Conservation (phyloP, 2,329 filamentous ascomycete species). For the Beauveria varroae region DNA sequence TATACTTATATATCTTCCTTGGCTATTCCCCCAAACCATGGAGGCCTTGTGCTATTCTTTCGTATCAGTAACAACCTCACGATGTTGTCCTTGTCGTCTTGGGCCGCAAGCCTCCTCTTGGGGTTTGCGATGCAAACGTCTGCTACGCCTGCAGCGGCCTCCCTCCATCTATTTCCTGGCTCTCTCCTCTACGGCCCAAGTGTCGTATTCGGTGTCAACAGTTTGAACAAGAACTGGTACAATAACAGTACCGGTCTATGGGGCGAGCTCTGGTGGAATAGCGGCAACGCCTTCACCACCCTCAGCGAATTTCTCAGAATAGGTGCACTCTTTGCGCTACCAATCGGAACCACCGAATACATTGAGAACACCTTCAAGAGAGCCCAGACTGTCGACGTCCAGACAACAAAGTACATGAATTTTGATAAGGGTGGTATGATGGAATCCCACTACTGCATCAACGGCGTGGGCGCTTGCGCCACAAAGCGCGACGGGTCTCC, state of each 20-base stretch:
- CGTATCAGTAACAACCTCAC: not conserved
- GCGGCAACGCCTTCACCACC: conserved; percentile 57
- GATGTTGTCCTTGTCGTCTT: not conserved
- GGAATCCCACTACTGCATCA: conserved; percentile 30
- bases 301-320: conserved; percentile 46
- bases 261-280: conserved; percentile 66
- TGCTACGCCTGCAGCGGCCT: not conserved
- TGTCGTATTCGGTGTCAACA: conserved; percentile 26
- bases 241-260: conserved; percentile 53
- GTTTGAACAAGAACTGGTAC: conserved; percentile 54
- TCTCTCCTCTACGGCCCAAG: conserved; percentile 24
- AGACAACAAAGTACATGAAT: conserved; percentile 31
- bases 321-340: conserved; percentile 25
- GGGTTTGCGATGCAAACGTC: not conserved
- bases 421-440: conserved; percentile 26
- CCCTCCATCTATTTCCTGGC: conserved; percentile 12
- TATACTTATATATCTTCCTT: not conserved
- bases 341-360: conserved; percentile 31
- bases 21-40: too few relatives aligned
- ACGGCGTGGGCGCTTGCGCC: conserved; percentile 12
- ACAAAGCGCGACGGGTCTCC: conserved; percentile 20
- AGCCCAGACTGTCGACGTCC: conserved; percentile 33
- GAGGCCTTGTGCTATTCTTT: not conserved
- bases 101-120: not conserved
- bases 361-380: conserved; percentile 38